Base-by-base conservation (phyloP, 441 rosid species). In the Adansonia madagascariensis region DNA sequence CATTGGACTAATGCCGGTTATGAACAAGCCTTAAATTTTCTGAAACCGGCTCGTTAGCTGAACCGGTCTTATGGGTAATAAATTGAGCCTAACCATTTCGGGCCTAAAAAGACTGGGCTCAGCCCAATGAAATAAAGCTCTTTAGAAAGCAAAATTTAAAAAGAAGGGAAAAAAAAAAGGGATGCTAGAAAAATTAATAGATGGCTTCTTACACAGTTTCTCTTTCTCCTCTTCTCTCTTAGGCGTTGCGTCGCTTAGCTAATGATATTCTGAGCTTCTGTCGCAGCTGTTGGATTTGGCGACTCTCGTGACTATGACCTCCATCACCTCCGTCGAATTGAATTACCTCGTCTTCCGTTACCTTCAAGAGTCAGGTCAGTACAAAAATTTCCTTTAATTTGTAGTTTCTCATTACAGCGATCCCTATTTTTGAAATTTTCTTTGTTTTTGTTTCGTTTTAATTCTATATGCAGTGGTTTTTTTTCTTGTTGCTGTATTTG, bases 261-360 rank as follows among this genome's bases (percentile, higher is more conserved):
- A 12, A 77, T 56, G 79, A 52, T 75, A 46, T 8, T 41, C 15
- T 39, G 31, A 57, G 31, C 71, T 49, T 52, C 27, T 2, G 11
- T 55, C 46, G 1, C 6, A 56, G 12, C 75, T 64, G 39, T 55
- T 79, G 27, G 86, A 74, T 79, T 63, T 24, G 49, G 60, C 65
- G 73, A 68, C 66, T 56, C 49, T 44, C 22, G 76, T 43, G n/a
- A 80, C 77, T 18, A 94, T 93, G 99, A 74, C 93, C 31, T 68
- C 96, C 24, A 85, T 96, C 56, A 92, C 95, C 69, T 92, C 98
- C 74, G 87, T 85, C 57, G 98, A 93, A 70, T 75, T 96, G 88
- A 96, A 96, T 86, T 92, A 84, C 84, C 94, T 96, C 71, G 89
- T 94, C 75, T 96, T 94, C 82, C 98, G 98, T 12, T 96, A 94